Percentiles rank a stretch among this genome's conserved stretches.
phyloP scores from a whole-genome alignment of 139 green algal genomes.

The Coelastrella sp. region DNA sequence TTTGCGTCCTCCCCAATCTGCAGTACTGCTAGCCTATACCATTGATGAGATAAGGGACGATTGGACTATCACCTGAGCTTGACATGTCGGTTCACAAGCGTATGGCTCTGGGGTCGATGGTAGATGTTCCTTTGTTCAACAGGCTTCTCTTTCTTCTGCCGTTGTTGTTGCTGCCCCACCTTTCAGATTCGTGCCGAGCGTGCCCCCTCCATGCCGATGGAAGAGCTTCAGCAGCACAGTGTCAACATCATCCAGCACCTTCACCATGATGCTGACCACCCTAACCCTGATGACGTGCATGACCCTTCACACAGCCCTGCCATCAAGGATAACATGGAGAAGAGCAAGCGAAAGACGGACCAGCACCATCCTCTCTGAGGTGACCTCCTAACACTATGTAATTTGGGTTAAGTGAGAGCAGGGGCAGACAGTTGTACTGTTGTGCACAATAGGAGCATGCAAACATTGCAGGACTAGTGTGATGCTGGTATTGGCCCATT shows the following conservation, averaged over 20 bases:
- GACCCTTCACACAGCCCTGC: constrained; percentile 18
- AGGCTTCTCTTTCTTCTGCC: background rate
- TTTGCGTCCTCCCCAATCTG: too few species aligned
- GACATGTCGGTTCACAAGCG: background rate
- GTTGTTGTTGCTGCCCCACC: background rate
- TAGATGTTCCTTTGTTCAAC: background rate
- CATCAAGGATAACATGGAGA: constrained; percentile 36
- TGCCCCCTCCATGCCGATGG: background rate
- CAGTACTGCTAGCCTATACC: too few species aligned
- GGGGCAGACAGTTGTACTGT: too few species aligned
- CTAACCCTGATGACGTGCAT: constrained; percentile 17
- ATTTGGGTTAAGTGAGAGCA: background rate
- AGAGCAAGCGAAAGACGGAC: constrained; percentile 7
- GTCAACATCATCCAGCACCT: constrained; percentile 45
- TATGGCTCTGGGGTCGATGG: background rate
- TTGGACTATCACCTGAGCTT: too few species aligned
- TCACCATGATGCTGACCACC: constrained; percentile 22
- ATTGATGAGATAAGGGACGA: too few species aligned
- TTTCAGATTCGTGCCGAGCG: constrained; percentile 32
- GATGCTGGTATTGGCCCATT: too few species aligned
- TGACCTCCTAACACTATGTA: background rate
- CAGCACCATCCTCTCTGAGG: constrained; percentile 4
- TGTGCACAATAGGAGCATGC: too few species aligned
- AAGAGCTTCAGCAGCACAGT: constrained; percentile 38
- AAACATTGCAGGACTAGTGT: too few species aligned